Base-by-base conservation (phyloP, 176 grass and related monocot genomes). In the Avena insularis region DNA sequence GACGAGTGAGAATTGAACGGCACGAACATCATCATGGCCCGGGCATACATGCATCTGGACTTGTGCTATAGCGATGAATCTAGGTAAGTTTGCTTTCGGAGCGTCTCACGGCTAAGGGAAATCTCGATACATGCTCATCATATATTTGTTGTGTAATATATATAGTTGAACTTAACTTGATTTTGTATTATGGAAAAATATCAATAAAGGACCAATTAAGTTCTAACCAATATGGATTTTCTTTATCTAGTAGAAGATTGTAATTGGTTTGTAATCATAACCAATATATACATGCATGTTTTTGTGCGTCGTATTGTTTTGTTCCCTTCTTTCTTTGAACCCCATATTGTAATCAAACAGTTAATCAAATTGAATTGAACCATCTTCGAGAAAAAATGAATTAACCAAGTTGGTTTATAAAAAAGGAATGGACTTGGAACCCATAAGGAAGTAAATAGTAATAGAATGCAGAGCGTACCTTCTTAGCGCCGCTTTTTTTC, bases 101-200 rank as follows among this genome's bases (percentile, higher is more conserved):
- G 80, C 13, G 49, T 40, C 17, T 40, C 17, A 59, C 31, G 72
- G 16, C 61, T 38, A 71, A 60, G 29, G 29, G 70, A 51, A 59
- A 53, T 21, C 51, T 69, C 61, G 38, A 19, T 59, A n/a, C 85
- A 75, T 68, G 66, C 51, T 45, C 35, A 46, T 45, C 35, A 46
- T 78, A 69, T 91, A 85, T 91, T 38, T 78, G 70, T 77, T 85
- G 82, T 88, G 86, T 88, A 88, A 43, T 43, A 43, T 43, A 43
- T 43, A 61, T 70, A 88, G 61, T 58, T 82, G 77, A 78, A 85
- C 4, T 65, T 56, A 48, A 82, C 72, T 57, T 72, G 69, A 25
- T 61, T 82, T 85, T 85, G 50, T 91, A 77, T 51, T 61, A 83
- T 81, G 43, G 53, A 46, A 56, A 51, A 51, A 75, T 2, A 31